Base-by-base conservation (phyloP, 1,284 basidiomycete species). In the Moniliella sp. region DNA sequence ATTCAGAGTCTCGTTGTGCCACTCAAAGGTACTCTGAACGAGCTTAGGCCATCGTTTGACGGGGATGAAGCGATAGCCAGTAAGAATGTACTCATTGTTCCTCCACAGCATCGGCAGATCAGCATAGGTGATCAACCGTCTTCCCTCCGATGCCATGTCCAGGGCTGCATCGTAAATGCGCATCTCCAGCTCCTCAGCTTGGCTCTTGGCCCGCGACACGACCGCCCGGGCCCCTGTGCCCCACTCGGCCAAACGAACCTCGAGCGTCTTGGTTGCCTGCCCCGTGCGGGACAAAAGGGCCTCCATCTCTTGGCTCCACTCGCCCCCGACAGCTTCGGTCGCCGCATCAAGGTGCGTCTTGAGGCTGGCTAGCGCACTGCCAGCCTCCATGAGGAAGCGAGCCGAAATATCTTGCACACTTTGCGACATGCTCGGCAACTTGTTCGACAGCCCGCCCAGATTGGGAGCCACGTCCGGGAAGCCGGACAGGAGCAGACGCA, bases 1-100 rank as follows among this genome's bases (percentile, higher is more conserved):
- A 38, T 59, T 59, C 33, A 48, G 47, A 15, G 57, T 59, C 40
- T 59, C 57, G 37, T 59, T 59, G 44, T 59, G 57, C 13, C 57
- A 37, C 33, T 54, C 39, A 35, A 59, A 57, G 0, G 50, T 51
- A 35, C 50, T 53, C 15, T 38, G 36, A 16, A 59, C 27, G 18
- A 59, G 36, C 1, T 42, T 39, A 4, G 28, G 34, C 48, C 49
- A 54, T 12, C 46, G 43, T 15, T 45, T 32, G 25, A 45, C 31
- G 3, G 57, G 57, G 18, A 59, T 59, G 39, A 59, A 59, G 19
- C 57, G 47, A 27, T 57, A 59, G 17, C 54, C 57, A 5, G 50
- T 50, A 3, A 54, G 32, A 27, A 57, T 59, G 33, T 48, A 43
- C 34, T 56, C 50, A 35, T 59, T 59, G 37, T 59, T 59, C 30